Evolutionary conservation across 2,329 filamentous ascomycete genomes (phyloP).

Genomic region (Scedosporium minutisporum): DNA sequence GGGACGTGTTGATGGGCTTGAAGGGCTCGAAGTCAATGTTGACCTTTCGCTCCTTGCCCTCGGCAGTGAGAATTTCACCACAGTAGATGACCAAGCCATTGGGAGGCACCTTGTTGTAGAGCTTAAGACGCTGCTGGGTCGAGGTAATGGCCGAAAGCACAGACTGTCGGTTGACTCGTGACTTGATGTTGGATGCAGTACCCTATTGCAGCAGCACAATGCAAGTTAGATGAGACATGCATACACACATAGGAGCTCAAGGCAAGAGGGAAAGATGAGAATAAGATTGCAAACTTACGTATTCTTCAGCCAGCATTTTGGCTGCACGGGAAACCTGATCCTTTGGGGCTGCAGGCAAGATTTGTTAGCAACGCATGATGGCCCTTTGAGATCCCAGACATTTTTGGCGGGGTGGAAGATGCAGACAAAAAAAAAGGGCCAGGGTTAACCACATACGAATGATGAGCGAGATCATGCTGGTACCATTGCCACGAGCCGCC

Average conservation of each 20-base stretch:
- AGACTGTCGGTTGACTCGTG: conserved; percentile 95
- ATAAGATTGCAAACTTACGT: conserved; percentile 47
- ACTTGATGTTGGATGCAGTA: conserved; percentile 99
- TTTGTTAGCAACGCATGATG: not conserved
- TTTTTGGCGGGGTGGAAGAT: conserved; percentile 1
- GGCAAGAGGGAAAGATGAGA: not conserved
- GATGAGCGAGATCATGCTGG: conserved; percentile 98
- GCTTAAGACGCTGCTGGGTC: conserved; percentile 96
- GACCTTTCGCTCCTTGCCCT: conserved; percentile 98
- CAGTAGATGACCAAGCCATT: conserved; percentile 98
- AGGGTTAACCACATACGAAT: conserved; percentile 59
- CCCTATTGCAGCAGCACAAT: conserved; percentile 46
- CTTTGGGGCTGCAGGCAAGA: conserved; percentile 64
- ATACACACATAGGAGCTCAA: not conserved
- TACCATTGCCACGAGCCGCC: conserved; percentile 94
- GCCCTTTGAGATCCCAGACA: not conserved
- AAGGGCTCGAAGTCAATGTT: conserved; percentile 99
- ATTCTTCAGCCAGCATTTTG: conserved; percentile 99
- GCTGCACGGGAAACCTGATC: conserved; percentile 92
- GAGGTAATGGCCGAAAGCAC: conserved; percentile 97
- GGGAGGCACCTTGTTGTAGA: conserved; percentile 97
- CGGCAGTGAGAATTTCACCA: conserved; percentile 98
- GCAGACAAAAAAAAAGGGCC: conserved; percentile 9
- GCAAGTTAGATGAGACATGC: not conserved
- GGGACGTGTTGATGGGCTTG: conserved; percentile 99